These are phyloP conservation scores for Xylaria cubensis DNA, from an alignment of 495 filamentous ascomycete species.

Conservation along the genomic window DNA sequence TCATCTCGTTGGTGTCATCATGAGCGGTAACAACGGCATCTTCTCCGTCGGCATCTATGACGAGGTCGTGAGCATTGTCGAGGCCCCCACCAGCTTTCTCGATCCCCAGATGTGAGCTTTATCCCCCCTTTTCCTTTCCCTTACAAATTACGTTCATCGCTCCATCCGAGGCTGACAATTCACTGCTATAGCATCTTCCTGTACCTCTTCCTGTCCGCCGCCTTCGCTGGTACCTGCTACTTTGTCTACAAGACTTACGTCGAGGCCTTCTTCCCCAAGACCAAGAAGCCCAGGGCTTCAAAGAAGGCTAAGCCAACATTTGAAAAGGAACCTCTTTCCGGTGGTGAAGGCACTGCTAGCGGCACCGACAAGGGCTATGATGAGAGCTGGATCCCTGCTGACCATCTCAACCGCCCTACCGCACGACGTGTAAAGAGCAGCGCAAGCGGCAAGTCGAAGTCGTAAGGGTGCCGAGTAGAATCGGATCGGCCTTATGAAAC, in stretches of 20 bases:
- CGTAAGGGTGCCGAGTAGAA: slow-evolving; percentile 42
- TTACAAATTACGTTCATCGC: not conserved
- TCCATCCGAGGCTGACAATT: slow-evolving; percentile 37
- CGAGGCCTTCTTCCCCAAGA: slow-evolving; percentile 93
- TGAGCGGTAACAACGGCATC: slow-evolving; percentile 66
- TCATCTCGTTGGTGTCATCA: slow-evolving; percentile 73
- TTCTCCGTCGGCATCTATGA: slow-evolving; percentile 85
- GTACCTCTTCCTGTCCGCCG: slow-evolving; percentile 85
- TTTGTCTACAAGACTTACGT: slow-evolving; percentile 99
- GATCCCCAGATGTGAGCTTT: slow-evolving; percentile 90
- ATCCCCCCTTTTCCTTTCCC: slow-evolving; percentile 24
- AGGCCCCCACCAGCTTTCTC: slow-evolving; percentile 89
- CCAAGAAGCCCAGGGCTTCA: slow-evolving; percentile 68
- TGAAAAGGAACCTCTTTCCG: slow-evolving; percentile 66
- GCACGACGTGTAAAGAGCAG: slow-evolving; percentile 80
- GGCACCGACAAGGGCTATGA: slow-evolving; percentile 76
- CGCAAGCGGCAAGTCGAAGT: slow-evolving; percentile 63
- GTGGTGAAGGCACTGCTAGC: slow-evolving; percentile 71
- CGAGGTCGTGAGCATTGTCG: slow-evolving; percentile 86
- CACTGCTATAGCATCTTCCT: slow-evolving; percentile 79
- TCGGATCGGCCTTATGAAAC: not conserved
- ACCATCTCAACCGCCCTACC: slow-evolving; percentile 87
- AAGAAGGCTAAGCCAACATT: slow-evolving; percentile 66
- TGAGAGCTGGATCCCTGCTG: slow-evolving; percentile 92
- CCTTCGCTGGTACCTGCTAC: slow-evolving; percentile 81